A percentile compares a stretch with the other conserved stretches of the same genome.
Conservation (phyloP, 2,329 filamentous ascomycete species). For the Trichothecium roseum region DNA sequence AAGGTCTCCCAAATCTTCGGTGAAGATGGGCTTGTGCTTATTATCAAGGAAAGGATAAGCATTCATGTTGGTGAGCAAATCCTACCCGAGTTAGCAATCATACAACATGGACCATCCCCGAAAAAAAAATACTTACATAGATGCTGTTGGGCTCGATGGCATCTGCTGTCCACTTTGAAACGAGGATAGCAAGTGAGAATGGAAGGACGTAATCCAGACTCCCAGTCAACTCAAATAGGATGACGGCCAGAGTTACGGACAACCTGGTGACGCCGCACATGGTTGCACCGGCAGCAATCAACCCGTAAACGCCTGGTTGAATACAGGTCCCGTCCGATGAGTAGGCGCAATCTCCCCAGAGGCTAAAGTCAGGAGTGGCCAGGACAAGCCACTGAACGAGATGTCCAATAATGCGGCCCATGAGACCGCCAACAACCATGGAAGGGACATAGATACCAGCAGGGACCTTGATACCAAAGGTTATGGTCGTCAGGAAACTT, state of each 20-base stretch:
- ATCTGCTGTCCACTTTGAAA: conserved; percentile 97
- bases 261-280: conserved; percentile 96
- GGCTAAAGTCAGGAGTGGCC: conserved; percentile 55
- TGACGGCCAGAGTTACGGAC: conserved; percentile 88
- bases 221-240: conserved; percentile 90
- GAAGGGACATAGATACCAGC: conserved; percentile 97
- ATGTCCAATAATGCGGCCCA: conserved; percentile 83
- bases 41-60: conserved; percentile 96
- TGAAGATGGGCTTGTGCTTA: conserved; percentile 86
- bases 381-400: conserved; percentile 72
- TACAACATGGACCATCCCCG: neutral
- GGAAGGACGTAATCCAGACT: conserved; percentile 91
- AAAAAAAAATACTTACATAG: conserved; percentile 56
- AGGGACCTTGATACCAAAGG: conserved; percentile 93
- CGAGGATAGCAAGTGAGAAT: conserved; percentile 83
- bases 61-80: conserved; percentile 93
- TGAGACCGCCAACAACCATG: conserved; percentile 93
- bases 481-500: conserved; percentile 75
- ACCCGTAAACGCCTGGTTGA: conserved; percentile 90
- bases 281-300: conserved; percentile 88
- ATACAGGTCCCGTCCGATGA: conserved; percentile 72
- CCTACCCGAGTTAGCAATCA: conserved; percentile 34
- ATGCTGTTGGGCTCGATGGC: conserved; percentile 91
- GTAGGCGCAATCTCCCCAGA: conserved; percentile 67
- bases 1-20: conserved; percentile 78